Conservation (phyloP, 345 rosid species). For the Eutrema heterophyllum region DNA sequence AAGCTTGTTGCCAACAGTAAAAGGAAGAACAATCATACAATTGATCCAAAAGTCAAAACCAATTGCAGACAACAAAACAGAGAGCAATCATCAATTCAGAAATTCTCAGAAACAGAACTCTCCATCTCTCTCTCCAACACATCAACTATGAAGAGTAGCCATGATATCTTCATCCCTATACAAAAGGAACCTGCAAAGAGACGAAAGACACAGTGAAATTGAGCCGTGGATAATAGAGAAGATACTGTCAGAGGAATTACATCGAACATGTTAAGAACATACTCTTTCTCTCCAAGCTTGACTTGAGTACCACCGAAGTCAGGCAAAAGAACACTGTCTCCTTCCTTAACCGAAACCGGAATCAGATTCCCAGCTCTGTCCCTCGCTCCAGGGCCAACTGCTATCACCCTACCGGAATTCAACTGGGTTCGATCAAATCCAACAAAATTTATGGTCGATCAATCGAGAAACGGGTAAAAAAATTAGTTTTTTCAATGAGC, state of each 20-base stretch:
- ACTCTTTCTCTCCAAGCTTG: conserved; percentile 79
- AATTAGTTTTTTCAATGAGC: neutral
- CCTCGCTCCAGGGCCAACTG: conserved; percentile 73
- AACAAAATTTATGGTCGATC: neutral
- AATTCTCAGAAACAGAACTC: neutral
- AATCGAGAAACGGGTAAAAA: neutral
- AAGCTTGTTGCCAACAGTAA: neutral
- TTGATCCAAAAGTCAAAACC: neutral
- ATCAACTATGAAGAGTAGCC: conserved; percentile 62
- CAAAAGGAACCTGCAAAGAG: conserved; percentile 49
- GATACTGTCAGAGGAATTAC: neutral
- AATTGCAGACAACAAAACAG: neutral
- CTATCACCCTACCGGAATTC: conserved; percentile 69
- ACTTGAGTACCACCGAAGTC: conserved; percentile 74
- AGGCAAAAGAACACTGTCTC: conserved; percentile 73
- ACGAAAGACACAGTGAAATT: neutral
- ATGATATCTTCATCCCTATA: conserved; percentile 71
- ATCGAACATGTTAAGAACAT: conserved; percentile 22
- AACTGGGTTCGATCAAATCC: conserved; percentile 35
- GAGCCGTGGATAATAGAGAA: neutral
- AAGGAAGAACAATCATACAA: neutral
- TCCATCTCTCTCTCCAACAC: neutral
- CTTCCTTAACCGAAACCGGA: conserved; percentile 70
- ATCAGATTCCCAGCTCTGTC: conserved; percentile 56
- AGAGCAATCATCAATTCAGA: neutral